phyloP scores from a whole-genome alignment of 805 yeast species.

The Grigorovia transvaalensis region DNA sequence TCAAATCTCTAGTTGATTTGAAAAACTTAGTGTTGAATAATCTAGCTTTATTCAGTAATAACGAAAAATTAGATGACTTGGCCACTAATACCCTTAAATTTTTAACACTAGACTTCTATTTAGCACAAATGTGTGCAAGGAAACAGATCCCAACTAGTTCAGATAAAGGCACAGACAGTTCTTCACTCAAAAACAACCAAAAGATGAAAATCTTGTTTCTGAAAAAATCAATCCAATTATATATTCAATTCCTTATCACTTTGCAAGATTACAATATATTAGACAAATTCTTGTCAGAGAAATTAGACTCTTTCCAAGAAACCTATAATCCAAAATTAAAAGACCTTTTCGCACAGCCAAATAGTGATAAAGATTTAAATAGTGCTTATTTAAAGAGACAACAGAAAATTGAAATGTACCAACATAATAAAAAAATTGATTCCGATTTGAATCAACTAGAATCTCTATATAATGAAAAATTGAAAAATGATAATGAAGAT shows the following conservation, averaged over 20 bases:
- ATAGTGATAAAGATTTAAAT: slow-evolving; percentile 12
- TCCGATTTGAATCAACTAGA: slow-evolving; percentile 34
- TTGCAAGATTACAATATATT: slow-evolving; percentile 39
- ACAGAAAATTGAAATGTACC: slow-evolving; percentile 61
- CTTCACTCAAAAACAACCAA: slow-evolving; percentile 6
- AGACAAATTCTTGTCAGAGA: slow-evolving; percentile 28
- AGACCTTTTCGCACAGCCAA: slow-evolving; percentile 18
- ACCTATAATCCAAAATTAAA: slow-evolving; percentile 33
- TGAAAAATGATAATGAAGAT: slow-evolving; percentile 25
- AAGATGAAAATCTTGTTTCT: slow-evolving; percentile 29
- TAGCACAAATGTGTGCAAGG: slow-evolving; percentile 34
- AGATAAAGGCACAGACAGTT: not conserved
- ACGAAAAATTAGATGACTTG: slow-evolving; percentile 63
- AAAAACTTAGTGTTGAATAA: slow-evolving; percentile 32
- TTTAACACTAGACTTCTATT: slow-evolving; percentile 46
- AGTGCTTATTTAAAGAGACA: slow-evolving; percentile 41
- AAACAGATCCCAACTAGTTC: slow-evolving; percentile 16
- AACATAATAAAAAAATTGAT: slow-evolving; percentile 45
- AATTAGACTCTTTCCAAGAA: slow-evolving; percentile 33
- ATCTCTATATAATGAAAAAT: slow-evolving; percentile 20
- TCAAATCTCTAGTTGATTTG: slow-evolving; percentile 37
- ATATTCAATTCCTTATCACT: slow-evolving; percentile 37
- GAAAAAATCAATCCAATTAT: slow-evolving; percentile 34
- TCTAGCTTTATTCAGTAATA: slow-evolving; percentile 56
- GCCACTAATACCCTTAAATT: slow-evolving; percentile 53